Evolutionary conservation across 805 yeast species (phyloP), one percentile per base, ranked within the genome.

Genomic region (Schwanniomyces yamadae): DNA sequence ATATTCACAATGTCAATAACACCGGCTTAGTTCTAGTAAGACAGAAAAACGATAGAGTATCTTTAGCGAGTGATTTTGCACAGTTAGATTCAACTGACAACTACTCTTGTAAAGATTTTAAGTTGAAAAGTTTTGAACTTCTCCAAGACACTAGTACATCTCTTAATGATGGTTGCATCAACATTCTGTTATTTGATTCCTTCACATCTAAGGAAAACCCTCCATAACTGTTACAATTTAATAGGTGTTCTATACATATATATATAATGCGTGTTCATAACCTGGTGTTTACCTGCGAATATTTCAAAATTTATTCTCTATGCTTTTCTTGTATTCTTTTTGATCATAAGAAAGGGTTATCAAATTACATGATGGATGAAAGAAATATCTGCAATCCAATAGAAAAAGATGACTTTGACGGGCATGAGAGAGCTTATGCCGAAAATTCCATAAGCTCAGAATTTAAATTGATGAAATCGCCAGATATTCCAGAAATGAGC

Each of bases 171-270:
- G 63, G 61, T 9, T 56, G 65, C 33, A 49, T 64, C 18, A 60
- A 61, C 42, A 48, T 69, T 11, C 69, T 62, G 46, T 46, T 65
- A 21, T 64, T 69, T 31, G 72, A 66, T 36, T 69, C 72, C 0
- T 68, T 59, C 43, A 57, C 63, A 14, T 66, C 69, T 2, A 58
- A 52, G 36, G 73, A 68, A 43, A 69, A 69, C 33, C 72, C 71
- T 2, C 58, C 66, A 20, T 61, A 40, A 38, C 26, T 21, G 7
- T 8, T 21, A 10, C 10, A 21, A 21, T 8, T 21, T 10, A 8
- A 21, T 21, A 21, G 23, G 7, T 21, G 7, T 21, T 8, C 10
- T 8, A 7, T 21, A 21, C 10, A 21, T 21, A 21, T 8, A 21
- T 7, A 21, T 10, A 21, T 21, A 8, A 21, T n/a, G n/a, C n/a